Evolutionary conservation across 1,284 basidiomycete genomes (phyloP).

Genomic region (Microbotryum violaceum): DNA sequence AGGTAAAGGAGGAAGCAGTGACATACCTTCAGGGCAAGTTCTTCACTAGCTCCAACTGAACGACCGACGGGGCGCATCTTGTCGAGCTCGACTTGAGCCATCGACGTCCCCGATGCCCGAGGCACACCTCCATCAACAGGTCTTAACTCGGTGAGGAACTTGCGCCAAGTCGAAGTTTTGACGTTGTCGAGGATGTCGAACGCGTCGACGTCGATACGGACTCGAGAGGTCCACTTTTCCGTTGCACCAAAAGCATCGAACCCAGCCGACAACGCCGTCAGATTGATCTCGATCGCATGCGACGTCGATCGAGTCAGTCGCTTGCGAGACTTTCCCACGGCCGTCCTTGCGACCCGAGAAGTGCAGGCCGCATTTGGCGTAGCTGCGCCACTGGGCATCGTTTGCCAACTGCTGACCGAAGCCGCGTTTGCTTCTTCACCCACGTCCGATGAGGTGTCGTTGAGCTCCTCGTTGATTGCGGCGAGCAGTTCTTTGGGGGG

Average conservation of each 20-base stretch:
- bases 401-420: conserved; percentile 79
- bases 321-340: conserved; percentile 16
- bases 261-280: conserved; percentile 55
- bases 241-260: conserved; percentile 33
- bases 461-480: conserved; percentile 73
- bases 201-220: conserved; percentile 52
- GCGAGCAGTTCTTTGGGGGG: conserved; percentile 71
- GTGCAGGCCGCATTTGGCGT: not conserved
- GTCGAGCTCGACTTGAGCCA: conserved; percentile 78
- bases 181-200: conserved; percentile 87
- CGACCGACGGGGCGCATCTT: conserved; percentile 57
- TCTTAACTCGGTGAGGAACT: conserved; percentile 79
- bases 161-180: conserved; percentile 96
- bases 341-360: not conserved
- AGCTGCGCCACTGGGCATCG: conserved; percentile 45
- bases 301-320: conserved; percentile 63
- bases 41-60: conserved; percentile 57
- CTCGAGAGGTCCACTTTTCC: conserved; percentile 23
- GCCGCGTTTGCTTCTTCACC: conserved; percentile 12
- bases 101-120: conserved; percentile 79
- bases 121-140: conserved; percentile 74
- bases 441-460: not conserved
- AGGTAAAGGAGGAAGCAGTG: too few relatives aligned
- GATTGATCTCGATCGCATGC: conserved; percentile 73
- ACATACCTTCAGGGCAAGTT: conserved; percentile 70